Evolutionary conservation across 2,329 filamentous ascomycete genomes (phyloP).

Genomic region (Lojkania enalia): DNA sequence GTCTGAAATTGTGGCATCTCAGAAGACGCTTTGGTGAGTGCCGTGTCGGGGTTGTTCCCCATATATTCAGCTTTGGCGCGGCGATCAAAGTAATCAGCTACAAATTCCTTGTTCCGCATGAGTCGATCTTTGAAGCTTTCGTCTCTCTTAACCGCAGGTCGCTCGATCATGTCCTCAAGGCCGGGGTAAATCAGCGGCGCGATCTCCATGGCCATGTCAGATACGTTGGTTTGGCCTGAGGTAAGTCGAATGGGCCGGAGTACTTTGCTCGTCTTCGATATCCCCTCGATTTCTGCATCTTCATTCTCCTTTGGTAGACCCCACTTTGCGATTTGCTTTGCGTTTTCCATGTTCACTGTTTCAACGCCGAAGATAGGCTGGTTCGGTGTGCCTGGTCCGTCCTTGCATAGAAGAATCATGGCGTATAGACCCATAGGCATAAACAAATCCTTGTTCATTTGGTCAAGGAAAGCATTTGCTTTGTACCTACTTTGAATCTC

Average conservation of each 20-base stretch:
- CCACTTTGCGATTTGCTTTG: constrained; percentile 19
- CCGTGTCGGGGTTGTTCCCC: constrained; percentile 47
- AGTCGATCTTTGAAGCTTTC: constrained; percentile 31
- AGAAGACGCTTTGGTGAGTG: constrained; percentile 21
- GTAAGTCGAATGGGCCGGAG: constrained; percentile 15
- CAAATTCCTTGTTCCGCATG: constrained; percentile 44
- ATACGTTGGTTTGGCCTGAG: constrained; percentile 32
- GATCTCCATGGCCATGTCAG: constrained; percentile 46
- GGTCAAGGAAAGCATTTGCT: constrained; percentile 59
- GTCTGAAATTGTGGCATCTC: constrained; percentile 47
- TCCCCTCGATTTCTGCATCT: constrained; percentile 43
- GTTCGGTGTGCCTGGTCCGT: constrained; percentile 46
- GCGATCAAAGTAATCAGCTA: constrained; percentile 56
- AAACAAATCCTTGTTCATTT: constrained; percentile 61
- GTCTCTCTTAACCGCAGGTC: constrained; percentile 14
- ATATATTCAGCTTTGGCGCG: constrained; percentile 50
- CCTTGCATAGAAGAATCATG: constrained; percentile 59
- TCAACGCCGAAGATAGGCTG: constrained; percentile 42
- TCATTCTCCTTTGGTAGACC: constrained; percentile 23
- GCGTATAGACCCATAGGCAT: constrained; percentile 59
- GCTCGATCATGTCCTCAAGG: constrained; percentile 32
- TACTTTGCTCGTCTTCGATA: constrained; percentile 20
- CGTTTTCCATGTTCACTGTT: constrained; percentile 39
- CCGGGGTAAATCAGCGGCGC: constrained; percentile 47
- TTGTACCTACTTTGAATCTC: constrained; percentile 44